A percentile compares a stretch with the other conserved stretches of the same genome.
Conservation (phyloP, 1,284 basidiomycete genomes). For the Malassezia sp. region DNA sequence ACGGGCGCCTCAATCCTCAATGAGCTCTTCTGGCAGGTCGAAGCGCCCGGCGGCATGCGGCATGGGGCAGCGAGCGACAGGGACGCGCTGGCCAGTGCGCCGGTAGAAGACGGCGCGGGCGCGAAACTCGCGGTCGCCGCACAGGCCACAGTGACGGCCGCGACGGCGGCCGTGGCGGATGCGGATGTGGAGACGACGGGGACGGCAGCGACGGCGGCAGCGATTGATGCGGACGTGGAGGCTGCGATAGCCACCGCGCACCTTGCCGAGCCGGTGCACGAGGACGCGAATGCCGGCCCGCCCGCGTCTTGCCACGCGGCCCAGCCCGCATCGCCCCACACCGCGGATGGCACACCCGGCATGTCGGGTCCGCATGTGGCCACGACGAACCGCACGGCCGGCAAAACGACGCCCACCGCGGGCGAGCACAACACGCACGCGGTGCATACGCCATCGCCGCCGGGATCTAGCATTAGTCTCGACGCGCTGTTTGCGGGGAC, state of each 20-base stretch:
- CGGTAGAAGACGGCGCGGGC: neutral
- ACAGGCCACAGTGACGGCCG: no score
- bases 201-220: neutral
- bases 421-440: neutral
- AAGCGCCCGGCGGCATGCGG: neutral
- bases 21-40: conserved; percentile 11
- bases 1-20: conserved; percentile 17
- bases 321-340: no score
- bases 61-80: neutral
- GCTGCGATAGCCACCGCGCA: conserved; percentile 12
- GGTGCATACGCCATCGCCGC: neutral
- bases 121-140: neutral
- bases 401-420: no score
- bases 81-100: neutral
- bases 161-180: no score
- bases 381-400: neutral
- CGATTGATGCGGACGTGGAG: conserved; percentile 22
- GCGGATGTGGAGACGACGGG: no score
- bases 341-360: no score
- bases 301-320: no score
- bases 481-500: conserved; percentile 25
- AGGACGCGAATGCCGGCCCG: no score
- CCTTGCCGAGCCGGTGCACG: neutral
- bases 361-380: no score
- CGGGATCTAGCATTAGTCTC: conserved; percentile 21